Percentiles rank a stretch among this genome's conserved stretches.
Conservation (phyloP, 768 basidiomycete species). For the Lanmaoa pseudosensibilis region DNA sequence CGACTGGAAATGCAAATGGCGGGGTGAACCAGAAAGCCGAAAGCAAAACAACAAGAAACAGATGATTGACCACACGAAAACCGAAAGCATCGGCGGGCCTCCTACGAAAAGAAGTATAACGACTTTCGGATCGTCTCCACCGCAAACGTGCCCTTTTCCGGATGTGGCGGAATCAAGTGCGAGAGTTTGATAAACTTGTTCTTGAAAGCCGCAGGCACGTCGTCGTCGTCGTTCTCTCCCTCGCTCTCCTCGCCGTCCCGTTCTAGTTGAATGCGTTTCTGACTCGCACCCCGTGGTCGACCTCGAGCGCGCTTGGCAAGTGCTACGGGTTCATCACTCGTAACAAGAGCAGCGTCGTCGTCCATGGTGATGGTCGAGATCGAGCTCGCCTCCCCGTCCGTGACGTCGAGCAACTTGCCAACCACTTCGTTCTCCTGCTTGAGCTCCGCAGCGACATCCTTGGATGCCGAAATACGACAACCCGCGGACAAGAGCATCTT, state of each 20-base stretch:
- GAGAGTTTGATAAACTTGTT: slow-evolving; percentile 73
- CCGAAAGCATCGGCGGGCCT: background rate
- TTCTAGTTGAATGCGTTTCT: slow-evolving; percentile 16
- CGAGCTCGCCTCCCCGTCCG: slow-evolving; percentile 37
- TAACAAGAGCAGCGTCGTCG: background rate
- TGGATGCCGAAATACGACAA: slow-evolving; percentile 41
- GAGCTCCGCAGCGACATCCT: slow-evolving; percentile 38
- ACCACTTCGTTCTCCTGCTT: slow-evolving; percentile 24
- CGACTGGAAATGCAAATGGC: background rate
- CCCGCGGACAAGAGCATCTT: slow-evolving; percentile 47
- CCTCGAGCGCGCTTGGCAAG: slow-evolving; percentile 17
- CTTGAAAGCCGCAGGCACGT: slow-evolving; percentile 27
- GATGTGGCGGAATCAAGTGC: slow-evolving; percentile 78
- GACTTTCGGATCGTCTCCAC: slow-evolving; percentile 80
- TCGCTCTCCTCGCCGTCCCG: slow-evolving; percentile 8
- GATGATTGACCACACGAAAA: too few species aligned
- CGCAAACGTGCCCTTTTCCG: slow-evolving; percentile 82
- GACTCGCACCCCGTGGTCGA: slow-evolving; percentile 21
- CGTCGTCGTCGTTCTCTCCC: slow-evolving; percentile 13
- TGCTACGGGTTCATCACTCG: background rate
- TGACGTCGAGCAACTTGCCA: slow-evolving; percentile 37
- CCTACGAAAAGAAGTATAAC: slow-evolving; percentile 91
- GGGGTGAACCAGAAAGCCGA: background rate
- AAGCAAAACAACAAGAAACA: background rate
- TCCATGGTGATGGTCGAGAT: slow-evolving; percentile 28